Conservation (phyloP, 305 asterid species). For the Solanum hybrid region DNA sequence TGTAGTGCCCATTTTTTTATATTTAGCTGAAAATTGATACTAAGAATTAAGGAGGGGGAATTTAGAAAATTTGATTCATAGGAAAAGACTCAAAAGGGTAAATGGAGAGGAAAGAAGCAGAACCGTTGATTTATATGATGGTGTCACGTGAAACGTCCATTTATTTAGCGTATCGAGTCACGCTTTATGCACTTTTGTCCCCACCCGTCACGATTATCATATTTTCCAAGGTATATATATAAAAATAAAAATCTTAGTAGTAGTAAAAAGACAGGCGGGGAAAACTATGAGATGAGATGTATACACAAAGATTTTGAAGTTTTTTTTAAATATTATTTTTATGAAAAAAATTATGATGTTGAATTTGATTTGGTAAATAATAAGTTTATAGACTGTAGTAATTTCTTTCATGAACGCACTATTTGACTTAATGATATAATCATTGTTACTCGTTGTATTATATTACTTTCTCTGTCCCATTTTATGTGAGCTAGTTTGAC, state of each 20-base stretch:
- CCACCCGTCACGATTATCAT: not conserved
- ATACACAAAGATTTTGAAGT: not conserved
- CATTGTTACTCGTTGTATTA: too few relatives aligned
- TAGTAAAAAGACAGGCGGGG: not conserved
- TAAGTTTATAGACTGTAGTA: not conserved
- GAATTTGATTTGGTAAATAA: not conserved
- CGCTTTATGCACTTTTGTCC: not conserved
- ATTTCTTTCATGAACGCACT: not conserved
- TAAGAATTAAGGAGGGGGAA: not conserved
- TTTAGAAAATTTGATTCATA: not conserved
- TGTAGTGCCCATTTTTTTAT: not conserved
- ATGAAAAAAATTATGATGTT: not conserved
- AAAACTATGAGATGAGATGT: not conserved
- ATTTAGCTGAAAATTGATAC: not conserved
- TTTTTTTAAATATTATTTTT: not conserved
- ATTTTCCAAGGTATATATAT: not conserved
- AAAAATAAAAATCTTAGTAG: not conserved
- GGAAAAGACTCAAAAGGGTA: not conserved
- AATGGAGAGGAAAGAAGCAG: not conserved
- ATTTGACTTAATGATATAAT: not conserved
- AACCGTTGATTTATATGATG: not conserved
- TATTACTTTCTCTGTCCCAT: too few relatives aligned
- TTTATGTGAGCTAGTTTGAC: too few relatives aligned
- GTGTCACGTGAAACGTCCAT: not conserved
- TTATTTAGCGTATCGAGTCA: not conserved